These are phyloP conservation scores for Kernera saxatilis DNA, from an alignment of 345 rosid species.

Conservation along the genomic window DNA sequence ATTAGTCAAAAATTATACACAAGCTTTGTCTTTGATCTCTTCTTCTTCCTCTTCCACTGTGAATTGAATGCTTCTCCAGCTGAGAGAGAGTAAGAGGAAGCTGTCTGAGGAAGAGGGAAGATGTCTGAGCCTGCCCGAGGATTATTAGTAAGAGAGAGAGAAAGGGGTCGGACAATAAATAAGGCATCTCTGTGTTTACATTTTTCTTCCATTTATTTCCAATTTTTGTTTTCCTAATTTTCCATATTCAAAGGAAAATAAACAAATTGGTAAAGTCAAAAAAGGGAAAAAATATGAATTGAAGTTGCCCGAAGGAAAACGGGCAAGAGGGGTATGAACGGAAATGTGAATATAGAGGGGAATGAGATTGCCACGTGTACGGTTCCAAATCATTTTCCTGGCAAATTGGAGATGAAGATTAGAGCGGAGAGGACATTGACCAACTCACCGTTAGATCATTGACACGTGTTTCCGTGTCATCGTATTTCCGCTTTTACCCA, in stretches of 20 bases:
- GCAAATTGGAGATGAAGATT: not conserved
- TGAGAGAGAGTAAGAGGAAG: not conserved
- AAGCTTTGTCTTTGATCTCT: not conserved
- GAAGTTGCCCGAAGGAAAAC: conserved; percentile 18
- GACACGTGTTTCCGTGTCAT: not conserved
- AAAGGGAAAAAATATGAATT: not conserved
- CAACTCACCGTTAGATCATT: not conserved
- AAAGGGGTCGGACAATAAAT: conserved; percentile 10
- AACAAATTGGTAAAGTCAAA: not conserved
- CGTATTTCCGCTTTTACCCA: conserved; percentile 7
- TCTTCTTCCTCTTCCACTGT: not conserved
- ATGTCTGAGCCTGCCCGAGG: conserved; percentile 20
- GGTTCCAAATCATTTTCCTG: not conserved
- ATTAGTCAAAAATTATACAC: not conserved
- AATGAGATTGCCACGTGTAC: conserved; percentile 2
- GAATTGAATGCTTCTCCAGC: conserved; percentile 1
- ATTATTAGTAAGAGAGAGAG: not conserved
- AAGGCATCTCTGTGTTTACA: not conserved
- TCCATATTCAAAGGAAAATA: not conserved
- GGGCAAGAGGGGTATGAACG: conserved; percentile 26
- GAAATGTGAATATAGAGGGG: not conserved
- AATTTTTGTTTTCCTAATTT: not conserved
- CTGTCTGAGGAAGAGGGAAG: conserved; percentile 26
- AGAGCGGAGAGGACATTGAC: not conserved
- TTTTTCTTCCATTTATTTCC: not conserved